Evolutionary conservation across 176 grass and related monocot genomes (phyloP), one percentile per base, ranked within the genome.

Genomic region (Aegilops sharonensis): DNA sequence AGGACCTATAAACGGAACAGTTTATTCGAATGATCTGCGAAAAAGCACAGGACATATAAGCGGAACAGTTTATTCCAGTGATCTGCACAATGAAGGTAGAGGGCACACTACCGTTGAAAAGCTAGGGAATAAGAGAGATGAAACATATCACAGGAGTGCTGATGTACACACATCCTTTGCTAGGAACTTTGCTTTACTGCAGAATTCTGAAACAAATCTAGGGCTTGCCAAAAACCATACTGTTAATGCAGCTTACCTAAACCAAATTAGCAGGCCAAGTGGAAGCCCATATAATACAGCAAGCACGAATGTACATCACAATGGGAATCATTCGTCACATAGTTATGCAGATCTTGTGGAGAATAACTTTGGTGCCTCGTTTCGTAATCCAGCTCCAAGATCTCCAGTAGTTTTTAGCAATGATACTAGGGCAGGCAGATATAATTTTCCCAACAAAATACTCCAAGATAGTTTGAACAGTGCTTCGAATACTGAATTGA

Each of bases 401-500:
- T 79, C 85, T 56, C 64, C 83, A 66, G 45, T 75, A 83, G 73
- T 84, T 83, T 78, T 79, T 29, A 90, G 52, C 81, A 39, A 82
- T 85, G 78, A 85, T 87, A 75, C 25, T 52, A 68, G 78, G 43
- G 75, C 30, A 24, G 43, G 48, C 69, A 70, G 52, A 27, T 40
- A 61, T 60, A 32, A 60, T 81, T 47, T 77, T 6, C 72, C 84
- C 42, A 42, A 78, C 42, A 82, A 85, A 89, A 52, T 79, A 78
- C 74, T 82, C 18, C 81, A 78, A 78, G 85, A 85, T 68, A 75
- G 77, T 64, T 69, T 75, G 23, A 67, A 68, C 31, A 88, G 31
- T 88, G 64, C 90, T 82, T 94, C 95, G 18, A 94, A 90, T 70
- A 92, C 91, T 70, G 92, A 97, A 79, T 64, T 97, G 83, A 92